Evolutionary conservation across 2,329 filamentous ascomycete species (phyloP), one percentile per base, ranked within the genome.

Genomic region (Cladosporium oxysporum): DNA sequence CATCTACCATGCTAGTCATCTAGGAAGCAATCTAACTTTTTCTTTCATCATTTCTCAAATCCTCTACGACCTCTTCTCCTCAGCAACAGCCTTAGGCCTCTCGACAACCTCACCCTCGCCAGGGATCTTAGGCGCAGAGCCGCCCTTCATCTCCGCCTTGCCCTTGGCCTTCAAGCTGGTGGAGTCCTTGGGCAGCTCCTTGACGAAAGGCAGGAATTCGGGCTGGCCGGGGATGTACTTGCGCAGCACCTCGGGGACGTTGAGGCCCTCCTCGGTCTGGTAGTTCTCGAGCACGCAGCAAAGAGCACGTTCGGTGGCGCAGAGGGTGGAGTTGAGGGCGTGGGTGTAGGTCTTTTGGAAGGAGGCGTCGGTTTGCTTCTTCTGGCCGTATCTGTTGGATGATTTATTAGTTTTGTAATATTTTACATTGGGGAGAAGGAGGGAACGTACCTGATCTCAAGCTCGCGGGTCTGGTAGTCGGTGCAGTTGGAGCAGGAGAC

Each of bases 401-500:
- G n/a, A 60, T 53, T n/a, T 53, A 44, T 66, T 68, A 67, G 61
- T 44, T n/a, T 0, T 62, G 49, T 64, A n/a, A 11, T 60, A 11
- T 49, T 14, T 18, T 2, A 8, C 1, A 3, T 44, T n/a, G 2
- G 18, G n/a, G 18, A 6, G 2, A 44, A 6, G 6, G 18, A n/a
- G n/a, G 26, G 16, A 18, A 53, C 70, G 57, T 64, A 73, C 66
- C 95, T 88, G 73, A 99, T 96, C 79, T 98, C 94, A 14, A 99
- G 85, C 72, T 93, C 93, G 65, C 95, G 87, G 28, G 92, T 93
- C 83, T 99, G 95, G 83, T 98, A 98, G 78, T 98, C 94, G 53
- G 92, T 96, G 83, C 95, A 99, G 82, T 99, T 99, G 68, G 92
- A 96, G 85, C 93, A 97, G 23, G 92, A 96, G 60, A 98, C 95